phyloP scores from a whole-genome alignment of 2,329 filamentous ascomycete genomes.

The Pleomassaria siparia region DNA sequence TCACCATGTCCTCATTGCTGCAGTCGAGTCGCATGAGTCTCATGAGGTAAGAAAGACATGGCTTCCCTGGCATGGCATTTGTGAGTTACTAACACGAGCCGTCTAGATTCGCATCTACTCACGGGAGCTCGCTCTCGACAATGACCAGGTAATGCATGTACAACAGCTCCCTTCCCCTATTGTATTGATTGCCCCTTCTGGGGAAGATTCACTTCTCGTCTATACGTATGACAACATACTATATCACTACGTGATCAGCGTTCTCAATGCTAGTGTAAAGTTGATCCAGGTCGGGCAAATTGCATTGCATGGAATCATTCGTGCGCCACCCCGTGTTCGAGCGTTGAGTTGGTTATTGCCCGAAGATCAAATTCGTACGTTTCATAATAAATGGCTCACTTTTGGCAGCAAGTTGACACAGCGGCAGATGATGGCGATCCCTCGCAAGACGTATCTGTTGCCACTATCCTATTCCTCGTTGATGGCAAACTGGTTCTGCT shows the following conservation, averaged over 20 bases:
- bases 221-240: slow-evolving; percentile 97
- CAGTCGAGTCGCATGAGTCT: slow-evolving; percentile 80
- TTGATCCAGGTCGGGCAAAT: slow-evolving; percentile 97
- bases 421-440: slow-evolving; percentile 76
- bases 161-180: slow-evolving; percentile 81
- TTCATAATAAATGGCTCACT: not conserved
- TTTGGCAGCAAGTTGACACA: slow-evolving; percentile 19
- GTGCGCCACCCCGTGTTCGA: slow-evolving; percentile 87
- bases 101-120: slow-evolving; percentile 81
- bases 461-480: slow-evolving; percentile 93
- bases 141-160: slow-evolving; percentile 70
- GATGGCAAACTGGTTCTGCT: slow-evolving; percentile 94
- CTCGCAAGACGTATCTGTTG: slow-evolving; percentile 90
- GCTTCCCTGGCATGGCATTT: not conserved
- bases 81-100: not conserved
- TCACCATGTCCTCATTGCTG: slow-evolving; percentile 89
- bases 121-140: slow-evolving; percentile 77
- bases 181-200: slow-evolving; percentile 85
- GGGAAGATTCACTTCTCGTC: slow-evolving; percentile 90
- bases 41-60: slow-evolving; percentile 63
- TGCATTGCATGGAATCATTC: slow-evolving; percentile 92
- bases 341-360: slow-evolving; percentile 95
- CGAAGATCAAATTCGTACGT: slow-evolving; percentile 76
- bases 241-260: slow-evolving; percentile 88
- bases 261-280: slow-evolving; percentile 69